These are phyloP conservation scores for Agaricales sp. DNA, from an alignment of 1,284 basidiomycete genomes.

Conservation along the genomic window DNA sequence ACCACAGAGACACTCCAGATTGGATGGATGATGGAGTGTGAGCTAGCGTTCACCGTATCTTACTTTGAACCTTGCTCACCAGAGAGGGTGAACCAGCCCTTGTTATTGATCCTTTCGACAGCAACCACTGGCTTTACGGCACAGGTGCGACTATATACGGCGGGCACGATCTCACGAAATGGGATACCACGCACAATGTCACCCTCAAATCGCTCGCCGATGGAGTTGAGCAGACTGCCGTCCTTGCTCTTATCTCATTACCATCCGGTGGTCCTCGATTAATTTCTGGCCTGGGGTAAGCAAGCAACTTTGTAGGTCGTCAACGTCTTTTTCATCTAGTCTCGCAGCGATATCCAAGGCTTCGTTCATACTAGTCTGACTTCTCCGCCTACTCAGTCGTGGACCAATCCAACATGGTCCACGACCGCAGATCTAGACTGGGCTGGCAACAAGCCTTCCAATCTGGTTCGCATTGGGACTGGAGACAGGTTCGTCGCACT, in stretches of 20 bases:
- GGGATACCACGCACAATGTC: slow-evolving; percentile 50
- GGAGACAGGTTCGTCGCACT: slow-evolving; percentile 25
- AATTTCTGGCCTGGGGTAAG: slow-evolving; percentile 47
- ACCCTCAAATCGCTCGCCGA: slow-evolving; percentile 49
- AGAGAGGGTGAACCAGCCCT: slow-evolving; percentile 22
- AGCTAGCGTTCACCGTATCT: no score
- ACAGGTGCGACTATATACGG: slow-evolving; percentile 54
- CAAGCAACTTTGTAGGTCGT: slow-evolving; percentile 42
- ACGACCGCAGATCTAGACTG: slow-evolving; percentile 45
- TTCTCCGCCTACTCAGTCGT: slow-evolving; percentile 29
- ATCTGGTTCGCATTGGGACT: slow-evolving; percentile 43
- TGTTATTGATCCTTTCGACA: slow-evolving; percentile 52
- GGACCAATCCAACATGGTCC: slow-evolving; percentile 40
- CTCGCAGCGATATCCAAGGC: slow-evolving; percentile 19
- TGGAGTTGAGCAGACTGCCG: slow-evolving; percentile 53
- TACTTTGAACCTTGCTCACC: slow-evolving; percentile 1
- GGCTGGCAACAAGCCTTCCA: slow-evolving; percentile 42
- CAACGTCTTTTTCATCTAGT: slow-evolving; percentile 3
- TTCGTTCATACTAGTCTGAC: slow-evolving; percentile 42
- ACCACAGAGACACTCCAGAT: slow-evolving; percentile 29
- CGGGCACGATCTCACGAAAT: slow-evolving; percentile 41
- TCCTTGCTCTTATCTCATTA: slow-evolving; percentile 46
- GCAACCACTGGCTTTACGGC: slow-evolving; percentile 58
- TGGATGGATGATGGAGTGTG: slow-evolving; percentile 44
- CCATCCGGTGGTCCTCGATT: slow-evolving; percentile 29